Percentiles rank a stretch among this genome's conserved stretches.
These are phyloP conservation scores for Climacium dendroides DNA, from an alignment of 225 moss, liverwort and hornwort species.

Conservation along the genomic window DNA sequence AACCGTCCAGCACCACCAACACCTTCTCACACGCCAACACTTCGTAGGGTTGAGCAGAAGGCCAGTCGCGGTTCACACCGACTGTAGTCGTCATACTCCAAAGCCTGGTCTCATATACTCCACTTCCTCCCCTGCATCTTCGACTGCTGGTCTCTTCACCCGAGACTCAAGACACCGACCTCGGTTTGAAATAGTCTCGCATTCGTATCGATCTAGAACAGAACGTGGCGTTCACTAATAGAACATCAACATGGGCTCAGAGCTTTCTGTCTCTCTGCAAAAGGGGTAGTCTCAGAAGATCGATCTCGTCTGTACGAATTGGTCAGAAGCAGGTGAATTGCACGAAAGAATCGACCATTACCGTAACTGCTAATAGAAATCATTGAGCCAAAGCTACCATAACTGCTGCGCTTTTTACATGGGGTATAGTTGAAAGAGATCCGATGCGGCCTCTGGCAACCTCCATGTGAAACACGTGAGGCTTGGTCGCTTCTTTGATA, in stretches of 20 bases:
- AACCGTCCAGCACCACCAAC: slow-evolving; percentile 23
- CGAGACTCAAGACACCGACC: background rate
- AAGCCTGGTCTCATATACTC: background rate
- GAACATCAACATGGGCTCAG: background rate
- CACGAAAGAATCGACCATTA: background rate
- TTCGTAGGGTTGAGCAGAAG: slow-evolving; percentile 2
- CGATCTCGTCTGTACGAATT: background rate
- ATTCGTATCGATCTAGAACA: background rate
- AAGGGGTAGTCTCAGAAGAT: background rate
- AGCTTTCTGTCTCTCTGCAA: background rate
- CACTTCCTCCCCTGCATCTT: background rate
- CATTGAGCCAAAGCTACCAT: background rate
- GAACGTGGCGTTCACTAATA: background rate
- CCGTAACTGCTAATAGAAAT: no score
- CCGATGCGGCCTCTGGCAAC: background rate
- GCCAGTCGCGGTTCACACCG: background rate
- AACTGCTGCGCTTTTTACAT: background rate
- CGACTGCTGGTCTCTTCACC: background rate
- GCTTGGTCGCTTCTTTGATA: background rate
- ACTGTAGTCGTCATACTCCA: background rate
- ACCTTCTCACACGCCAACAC: slow-evolving; percentile 4
- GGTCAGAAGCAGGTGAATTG: background rate
- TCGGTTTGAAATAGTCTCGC: background rate
- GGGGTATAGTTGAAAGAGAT: background rate
- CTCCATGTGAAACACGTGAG: background rate